Evolutionary conservation across 1,139 yeast species (phyloP), one percentile per base, ranked within the genome.

Genomic region (Zhuliangozyma blackwelliae): DNA sequence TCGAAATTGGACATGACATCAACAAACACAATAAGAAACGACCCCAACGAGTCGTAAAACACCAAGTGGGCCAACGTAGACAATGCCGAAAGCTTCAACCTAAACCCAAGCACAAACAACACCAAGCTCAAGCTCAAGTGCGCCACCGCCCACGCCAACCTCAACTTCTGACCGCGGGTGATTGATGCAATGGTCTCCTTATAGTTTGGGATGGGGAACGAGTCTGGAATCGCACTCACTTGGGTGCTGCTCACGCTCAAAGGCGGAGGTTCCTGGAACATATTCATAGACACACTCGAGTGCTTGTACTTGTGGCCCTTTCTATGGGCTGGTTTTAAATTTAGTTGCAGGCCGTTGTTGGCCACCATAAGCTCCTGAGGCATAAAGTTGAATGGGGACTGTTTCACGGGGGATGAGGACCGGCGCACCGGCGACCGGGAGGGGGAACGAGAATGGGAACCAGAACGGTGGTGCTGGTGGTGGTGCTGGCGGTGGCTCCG

Each of bases 231-330:
- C 35, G 82, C 77, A 35, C 78, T 63, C 2, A 89, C 81, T 10
- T 84, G 81, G 31, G 80, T 68, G 21, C 49, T 50, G 10, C 47
- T 37, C 10, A 51, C 80, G 31, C 80, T 68, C 12, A 49, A 48
- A 11, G 79, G 81, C 7, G 89, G 82, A 1, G 97, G 96, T 53
- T 90, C 97, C 55, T 87, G 96, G 58, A 92, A 92, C 55, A 90
- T 75, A 57, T 92, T 92, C 92, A 92, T 85, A 3, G 96, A 86
- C 5, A 92, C 96, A n/a, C 97, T 88, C 5, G 97, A 88, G 52
- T 92, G 97, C 57, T 92, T 92, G 55, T 92, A 92, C 50, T 90
- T 77, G 61, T 92, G 98, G 9, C 98, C 97, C 46, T 90, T 82
- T 65, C 97, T 78, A 52, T 87, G 94, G 0, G 85, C 79, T 0